phyloP scores from a whole-genome alignment of 257 asterid species.

The Plantago elongata region DNA sequence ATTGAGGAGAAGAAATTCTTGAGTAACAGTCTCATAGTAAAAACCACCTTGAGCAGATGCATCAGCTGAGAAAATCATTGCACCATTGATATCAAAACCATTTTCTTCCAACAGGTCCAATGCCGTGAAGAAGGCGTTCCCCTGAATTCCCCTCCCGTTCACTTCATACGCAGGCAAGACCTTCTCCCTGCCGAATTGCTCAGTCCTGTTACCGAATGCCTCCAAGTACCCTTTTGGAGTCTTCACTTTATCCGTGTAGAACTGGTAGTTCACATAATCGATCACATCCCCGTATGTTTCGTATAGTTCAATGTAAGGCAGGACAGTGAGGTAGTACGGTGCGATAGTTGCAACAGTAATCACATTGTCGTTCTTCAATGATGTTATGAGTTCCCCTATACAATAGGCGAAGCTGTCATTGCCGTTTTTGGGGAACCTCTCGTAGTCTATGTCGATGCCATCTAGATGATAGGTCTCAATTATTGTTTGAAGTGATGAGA shows the following conservation, averaged over 20 bases:
- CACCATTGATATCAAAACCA: slow-evolving; percentile 50
- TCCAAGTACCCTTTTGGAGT: slow-evolving; percentile 39
- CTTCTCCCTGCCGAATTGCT: slow-evolving; percentile 35
- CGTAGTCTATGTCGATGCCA: slow-evolving; percentile 70
- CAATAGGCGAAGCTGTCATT: slow-evolving; percentile 48
- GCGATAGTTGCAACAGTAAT: slow-evolving; percentile 59
- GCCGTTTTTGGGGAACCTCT: slow-evolving; percentile 35
- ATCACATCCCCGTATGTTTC: slow-evolving; percentile 32
- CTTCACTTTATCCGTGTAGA: slow-evolving; percentile 52
- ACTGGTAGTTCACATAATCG: slow-evolving; percentile 66
- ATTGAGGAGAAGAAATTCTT: slow-evolving; percentile 54
- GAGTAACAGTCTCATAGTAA: slow-evolving; percentile 47
- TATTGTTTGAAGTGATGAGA: slow-evolving; percentile 43
- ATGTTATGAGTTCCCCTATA: slow-evolving; percentile 54
- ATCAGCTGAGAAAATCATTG: slow-evolving; percentile 73
- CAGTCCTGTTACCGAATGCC: slow-evolving; percentile 36
- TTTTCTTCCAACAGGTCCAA: slow-evolving; percentile 35
- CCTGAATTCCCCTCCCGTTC: slow-evolving; percentile 75
- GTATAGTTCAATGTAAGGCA: slow-evolving; percentile 42
- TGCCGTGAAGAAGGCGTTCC: slow-evolving; percentile 56
- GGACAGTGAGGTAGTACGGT: slow-evolving; percentile 44
- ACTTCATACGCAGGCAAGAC: slow-evolving; percentile 70
- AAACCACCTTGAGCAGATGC: slow-evolving; percentile 48
- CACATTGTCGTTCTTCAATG: slow-evolving; percentile 50
- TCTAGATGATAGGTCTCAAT: slow-evolving; percentile 45